Evolutionary conservation across 768 basidiomycete species (phyloP), one percentile per base, ranked within the genome.

Genomic region (Lepiota venenata): DNA sequence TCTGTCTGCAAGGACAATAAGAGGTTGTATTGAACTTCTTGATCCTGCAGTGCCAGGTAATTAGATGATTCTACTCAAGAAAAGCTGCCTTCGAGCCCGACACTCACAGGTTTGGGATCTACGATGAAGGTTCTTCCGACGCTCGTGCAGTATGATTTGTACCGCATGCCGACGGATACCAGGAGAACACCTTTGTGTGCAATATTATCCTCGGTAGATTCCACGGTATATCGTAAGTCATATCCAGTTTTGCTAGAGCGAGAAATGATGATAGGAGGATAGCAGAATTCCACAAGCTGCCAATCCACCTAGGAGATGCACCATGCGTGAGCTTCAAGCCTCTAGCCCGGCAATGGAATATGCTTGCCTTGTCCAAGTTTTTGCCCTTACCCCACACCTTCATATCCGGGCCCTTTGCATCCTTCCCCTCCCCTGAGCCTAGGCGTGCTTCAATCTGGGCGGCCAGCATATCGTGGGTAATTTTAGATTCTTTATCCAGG

Each of bases 101-200:
- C 42, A 64, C 70, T 56, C 57, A 94, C 93, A 63, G 88, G 85
- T 58, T 86, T 86, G 1, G 96, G 96, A 64, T 96, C 93, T 37
- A 98, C 94, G 61, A 98, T 91, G 70, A 97, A 95, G 2, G 91
- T 98, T 41, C 96, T 81, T 3, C 91, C 94, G 59, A 98, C 82
- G 66, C 93, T 96, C 25, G 90, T 84, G 65, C 93, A 93, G 61
- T 99, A 98, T 0, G 86, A 88, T 64, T 88, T 95, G 72, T 96
- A 98, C 22, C 93, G 83, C 67, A 98, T 77, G 22, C 95, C 96
- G 58, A 97, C 81, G 4, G 88, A 83, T 9, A 91, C 84, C 5
- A 98, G 74, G 54, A 98, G 82, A 38, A 98, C 91, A 16, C 95
- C 95, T 62, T 89, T 86, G 71, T 90, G 82, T 46, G 90, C 85